These are phyloP conservation scores for Ogataea haglerorum DNA, from an alignment of 805 yeast species.

Conservation along the genomic window DNA sequence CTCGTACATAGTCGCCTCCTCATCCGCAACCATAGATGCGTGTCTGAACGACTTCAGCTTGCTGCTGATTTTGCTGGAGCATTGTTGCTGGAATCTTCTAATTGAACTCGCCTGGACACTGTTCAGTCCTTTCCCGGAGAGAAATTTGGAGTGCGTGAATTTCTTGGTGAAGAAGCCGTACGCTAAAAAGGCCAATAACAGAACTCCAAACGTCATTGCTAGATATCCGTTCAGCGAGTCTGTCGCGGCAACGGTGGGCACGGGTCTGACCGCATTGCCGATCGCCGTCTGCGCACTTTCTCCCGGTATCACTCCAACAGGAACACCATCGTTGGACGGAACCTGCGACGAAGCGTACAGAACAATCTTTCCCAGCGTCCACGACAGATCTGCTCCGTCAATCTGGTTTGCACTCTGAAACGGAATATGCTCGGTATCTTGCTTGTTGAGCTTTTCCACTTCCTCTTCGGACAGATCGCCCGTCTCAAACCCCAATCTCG, in stretches of 20 bases:
- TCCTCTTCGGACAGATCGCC: conserved; percentile 27
- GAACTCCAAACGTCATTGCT: conserved; percentile 14
- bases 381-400: conserved; percentile 82
- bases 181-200: conserved; percentile 13
- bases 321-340: conserved; percentile 20
- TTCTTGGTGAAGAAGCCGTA: conserved; percentile 13
- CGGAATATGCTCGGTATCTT: conserved; percentile 43
- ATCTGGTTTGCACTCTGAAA: conserved; percentile 81
- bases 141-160: not conserved
- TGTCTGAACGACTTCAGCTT: conserved; percentile 13
- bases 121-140: conserved; percentile 2
- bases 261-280: not conserved
- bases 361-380: conserved; percentile 91
- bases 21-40: conserved; percentile 13
- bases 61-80: conserved; percentile 12
- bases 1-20: conserved; percentile 14
- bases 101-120: conserved; percentile 4
- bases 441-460: conserved; percentile 25
- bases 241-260: not conserved
- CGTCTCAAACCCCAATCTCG: conserved; percentile 59
- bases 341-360: conserved; percentile 77
- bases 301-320: conserved; percentile 41
- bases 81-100: conserved; percentile 4
- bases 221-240: conserved; percentile 9
- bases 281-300: conserved; percentile 15